Evolutionary conservation across 805 yeast genomes (phyloP).

Genomic region (Lachancea lanzarotensis): DNA sequence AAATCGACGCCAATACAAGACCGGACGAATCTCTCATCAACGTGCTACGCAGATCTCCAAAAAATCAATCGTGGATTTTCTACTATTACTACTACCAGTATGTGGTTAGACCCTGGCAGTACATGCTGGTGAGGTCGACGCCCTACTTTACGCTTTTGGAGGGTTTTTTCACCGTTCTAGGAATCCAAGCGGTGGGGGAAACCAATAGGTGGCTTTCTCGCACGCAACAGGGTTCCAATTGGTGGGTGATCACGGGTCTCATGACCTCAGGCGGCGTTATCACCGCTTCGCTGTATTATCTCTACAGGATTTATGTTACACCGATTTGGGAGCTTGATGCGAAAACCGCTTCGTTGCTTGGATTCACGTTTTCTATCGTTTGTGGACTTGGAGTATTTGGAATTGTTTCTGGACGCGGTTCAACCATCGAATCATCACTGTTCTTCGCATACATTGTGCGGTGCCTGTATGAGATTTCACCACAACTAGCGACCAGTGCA

Average conservation of each 20-base stretch:
- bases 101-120: constrained; percentile 62
- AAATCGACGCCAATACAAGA: constrained; percentile 19
- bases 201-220: constrained; percentile 58
- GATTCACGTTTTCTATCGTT: constrained; percentile 75
- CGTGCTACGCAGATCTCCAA: constrained; percentile 4
- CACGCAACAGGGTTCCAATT: constrained; percentile 49
- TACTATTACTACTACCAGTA: constrained; percentile 31
- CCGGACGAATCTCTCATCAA: constrained; percentile 19
- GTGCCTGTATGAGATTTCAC: constrained; percentile 87
- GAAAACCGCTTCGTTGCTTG: constrained; percentile 74
- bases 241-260: constrained; percentile 72
- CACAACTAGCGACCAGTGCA: constrained; percentile 63
- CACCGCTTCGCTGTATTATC: constrained; percentile 68
- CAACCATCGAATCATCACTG: constrained; percentile 84
- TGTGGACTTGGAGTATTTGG: constrained; percentile 74
- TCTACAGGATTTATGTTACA: constrained; percentile 75
- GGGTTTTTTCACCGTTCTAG: constrained; percentile 85
- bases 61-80: constrained; percentile 24
- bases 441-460: constrained; percentile 87
- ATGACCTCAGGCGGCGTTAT: constrained; percentile 67
- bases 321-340: constrained; percentile 66
- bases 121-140: constrained; percentile 69
- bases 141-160: constrained; percentile 85
- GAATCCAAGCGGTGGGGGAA: constrained; percentile 91
- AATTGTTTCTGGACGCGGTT: constrained; percentile 73